phyloP scores from a whole-genome alignment of 306 rosid genomes.

The Vachellia pachyceras region DNA sequence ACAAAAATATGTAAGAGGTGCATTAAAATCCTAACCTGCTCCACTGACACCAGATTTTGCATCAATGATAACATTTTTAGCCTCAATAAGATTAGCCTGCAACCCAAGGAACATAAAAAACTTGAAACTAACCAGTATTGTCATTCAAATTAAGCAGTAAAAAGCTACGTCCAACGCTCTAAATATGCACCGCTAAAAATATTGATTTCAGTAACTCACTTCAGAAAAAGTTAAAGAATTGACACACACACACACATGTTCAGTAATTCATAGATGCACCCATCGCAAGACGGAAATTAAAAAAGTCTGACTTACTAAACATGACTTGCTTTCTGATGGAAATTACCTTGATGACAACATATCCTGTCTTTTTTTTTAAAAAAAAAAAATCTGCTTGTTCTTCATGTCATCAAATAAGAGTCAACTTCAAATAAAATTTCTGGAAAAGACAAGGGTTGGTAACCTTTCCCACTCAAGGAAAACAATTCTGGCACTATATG shows the following conservation, averaged over 20 bases:
- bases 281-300: not conserved
- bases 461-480: not conserved
- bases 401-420: no score
- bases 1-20: conserved; percentile 5
- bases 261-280: no score
- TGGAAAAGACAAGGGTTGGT: not conserved
- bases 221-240: conserved; percentile 20
- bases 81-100: conserved; percentile 78
- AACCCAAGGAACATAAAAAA: conserved; percentile 35
- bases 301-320: not conserved
- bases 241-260: conserved; percentile 14
- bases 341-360: conserved; percentile 3
- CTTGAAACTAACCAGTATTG: conserved; percentile 14
- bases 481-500: not conserved
- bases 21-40: conserved; percentile 72
- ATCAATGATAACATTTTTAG: conserved; percentile 71
- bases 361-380: not conserved
- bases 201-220: conserved; percentile 1
- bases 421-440: not conserved
- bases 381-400: not conserved
- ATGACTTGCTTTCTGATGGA: conserved; percentile 19
- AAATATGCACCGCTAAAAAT: conserved; percentile 19
- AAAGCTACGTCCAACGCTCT: conserved; percentile 16
- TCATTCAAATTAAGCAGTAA: conserved; percentile 6
- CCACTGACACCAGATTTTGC: conserved; percentile 98